A percentile compares a stretch with the other conserved stretches of the same genome.
These are phyloP conservation scores for Trametes polyzona DNA, from an alignment of 1,284 basidiomycete genomes.

Conservation along the genomic window DNA sequence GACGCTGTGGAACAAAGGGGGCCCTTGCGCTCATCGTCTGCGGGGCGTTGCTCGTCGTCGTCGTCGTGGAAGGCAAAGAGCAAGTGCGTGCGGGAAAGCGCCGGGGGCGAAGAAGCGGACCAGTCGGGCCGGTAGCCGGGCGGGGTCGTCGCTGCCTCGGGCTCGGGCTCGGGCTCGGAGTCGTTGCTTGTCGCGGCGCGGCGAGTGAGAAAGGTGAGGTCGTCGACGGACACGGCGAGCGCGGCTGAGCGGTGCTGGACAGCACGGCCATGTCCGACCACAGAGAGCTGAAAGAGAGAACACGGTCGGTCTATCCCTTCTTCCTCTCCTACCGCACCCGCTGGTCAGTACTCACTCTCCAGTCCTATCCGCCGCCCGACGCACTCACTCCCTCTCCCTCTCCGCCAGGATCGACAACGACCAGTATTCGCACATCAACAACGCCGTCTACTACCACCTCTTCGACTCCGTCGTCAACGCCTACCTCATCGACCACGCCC, in stretches of 20 bases:
- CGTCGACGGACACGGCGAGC: too few relatives aligned
- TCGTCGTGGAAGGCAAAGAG: neutral
- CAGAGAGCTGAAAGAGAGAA: conserved; percentile 40
- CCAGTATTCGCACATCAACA: conserved; percentile 80
- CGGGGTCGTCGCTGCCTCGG: too few relatives aligned
- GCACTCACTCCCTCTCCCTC: neutral
- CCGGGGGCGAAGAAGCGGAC: neutral
- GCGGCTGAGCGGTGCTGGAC: too few relatives aligned
- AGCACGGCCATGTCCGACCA: neutral
- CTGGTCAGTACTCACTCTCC: conserved; percentile 50
- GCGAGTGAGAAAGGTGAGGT: too few relatives aligned
- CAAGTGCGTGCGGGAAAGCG: neutral
- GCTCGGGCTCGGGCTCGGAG: too few relatives aligned
- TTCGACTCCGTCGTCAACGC: conserved; percentile 80
- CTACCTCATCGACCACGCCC: conserved; percentile 66
- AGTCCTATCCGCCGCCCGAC: neutral
- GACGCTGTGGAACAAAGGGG: conserved; percentile 23
- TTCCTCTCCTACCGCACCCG: conserved; percentile 67
- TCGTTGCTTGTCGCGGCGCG: too few relatives aligned
- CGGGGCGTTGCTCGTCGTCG: neutral
- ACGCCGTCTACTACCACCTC: conserved; percentile 77
- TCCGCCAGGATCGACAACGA: conserved; percentile 75
- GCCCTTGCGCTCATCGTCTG: conserved; percentile 22
- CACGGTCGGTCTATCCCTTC: conserved; percentile 57
- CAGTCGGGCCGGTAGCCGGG: neutral